A percentile compares a stretch with the other conserved stretches of the same genome.
Conservation (phyloP, 139 green algal species). For the Spirogloea muscicola region DNA sequence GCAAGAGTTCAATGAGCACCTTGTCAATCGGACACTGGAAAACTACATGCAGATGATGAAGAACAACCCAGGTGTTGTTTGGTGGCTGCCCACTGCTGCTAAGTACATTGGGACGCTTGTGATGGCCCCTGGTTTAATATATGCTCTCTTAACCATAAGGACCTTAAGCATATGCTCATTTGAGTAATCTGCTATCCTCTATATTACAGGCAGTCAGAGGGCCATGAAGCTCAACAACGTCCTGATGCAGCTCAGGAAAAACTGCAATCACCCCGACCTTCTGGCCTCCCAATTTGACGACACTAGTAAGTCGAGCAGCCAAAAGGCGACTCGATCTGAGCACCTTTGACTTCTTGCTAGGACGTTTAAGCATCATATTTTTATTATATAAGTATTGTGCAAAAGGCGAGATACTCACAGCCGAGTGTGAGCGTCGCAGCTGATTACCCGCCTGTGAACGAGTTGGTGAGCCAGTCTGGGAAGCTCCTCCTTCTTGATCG, state of each 20-base stretch:
- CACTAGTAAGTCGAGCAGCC: slow-evolving; percentile 70
- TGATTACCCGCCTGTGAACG: slow-evolving; percentile 61
- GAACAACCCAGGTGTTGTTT: too few relatives aligned
- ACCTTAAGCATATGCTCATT: background rate
- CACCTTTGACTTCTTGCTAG: too few relatives aligned
- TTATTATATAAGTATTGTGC: too few relatives aligned
- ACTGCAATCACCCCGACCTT: slow-evolving; percentile 98
- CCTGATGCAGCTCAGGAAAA: slow-evolving; percentile 94
- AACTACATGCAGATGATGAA: slow-evolving; percentile 65
- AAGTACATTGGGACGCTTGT: background rate
- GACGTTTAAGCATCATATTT: too few relatives aligned
- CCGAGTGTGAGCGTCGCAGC: too few relatives aligned
- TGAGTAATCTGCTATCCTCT: too few relatives aligned
- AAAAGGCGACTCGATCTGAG: too few relatives aligned
- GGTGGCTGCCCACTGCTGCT: too few relatives aligned
- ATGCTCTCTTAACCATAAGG: background rate
- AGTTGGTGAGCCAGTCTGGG: slow-evolving; percentile 81
- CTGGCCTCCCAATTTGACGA: slow-evolving; percentile 9
- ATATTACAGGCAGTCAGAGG: too few relatives aligned
- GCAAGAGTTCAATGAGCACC: slow-evolving; percentile 75
- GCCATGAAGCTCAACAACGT: slow-evolving; percentile 98
- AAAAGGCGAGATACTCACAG: too few relatives aligned
- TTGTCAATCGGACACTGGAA: slow-evolving; percentile 94
- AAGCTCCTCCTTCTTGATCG: slow-evolving; percentile 92
- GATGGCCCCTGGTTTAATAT: background rate